Evolutionary conservation across 176 grass and related monocot species (phyloP).

Genomic region (Oryza brachyantha): DNA sequence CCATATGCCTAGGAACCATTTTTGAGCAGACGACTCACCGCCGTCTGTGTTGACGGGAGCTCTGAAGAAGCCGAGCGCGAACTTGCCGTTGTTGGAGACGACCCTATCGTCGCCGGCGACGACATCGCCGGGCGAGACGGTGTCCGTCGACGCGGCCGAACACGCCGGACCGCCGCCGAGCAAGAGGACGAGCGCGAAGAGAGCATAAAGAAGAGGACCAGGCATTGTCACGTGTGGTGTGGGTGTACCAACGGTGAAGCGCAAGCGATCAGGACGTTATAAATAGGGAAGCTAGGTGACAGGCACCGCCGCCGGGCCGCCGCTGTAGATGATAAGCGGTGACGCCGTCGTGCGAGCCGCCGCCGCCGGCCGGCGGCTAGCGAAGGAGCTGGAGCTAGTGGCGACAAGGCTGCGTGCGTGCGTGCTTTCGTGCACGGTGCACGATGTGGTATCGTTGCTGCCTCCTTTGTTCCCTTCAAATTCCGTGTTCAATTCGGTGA

Average conservation of each 20-base stretch:
- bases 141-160: constrained; percentile 14
- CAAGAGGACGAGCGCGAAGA: background rate
- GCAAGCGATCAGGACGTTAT: too few species aligned
- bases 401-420: too few species aligned
- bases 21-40: background rate
- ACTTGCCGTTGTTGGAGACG: constrained; percentile 39
- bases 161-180: background rate
- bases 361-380: too few species aligned
- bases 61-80: constrained; percentile 52
- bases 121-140: background rate
- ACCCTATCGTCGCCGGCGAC: constrained; percentile 16
- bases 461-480: background rate
- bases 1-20: constrained; percentile 53
- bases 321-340: too few species aligned
- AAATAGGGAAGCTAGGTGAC: too few species aligned
- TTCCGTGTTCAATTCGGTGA: background rate
- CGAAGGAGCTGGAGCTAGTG: too few species aligned
- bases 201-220: background rate
- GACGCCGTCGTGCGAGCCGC: too few species aligned
- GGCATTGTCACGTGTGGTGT: background rate
- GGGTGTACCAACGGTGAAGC: background rate
- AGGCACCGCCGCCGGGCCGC: too few species aligned
- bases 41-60: background rate
- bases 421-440: too few species aligned
- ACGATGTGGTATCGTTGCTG: background rate